Conservation (phyloP, 371 early-diverging fungal genomes). For the Mortierella sp. region DNA sequence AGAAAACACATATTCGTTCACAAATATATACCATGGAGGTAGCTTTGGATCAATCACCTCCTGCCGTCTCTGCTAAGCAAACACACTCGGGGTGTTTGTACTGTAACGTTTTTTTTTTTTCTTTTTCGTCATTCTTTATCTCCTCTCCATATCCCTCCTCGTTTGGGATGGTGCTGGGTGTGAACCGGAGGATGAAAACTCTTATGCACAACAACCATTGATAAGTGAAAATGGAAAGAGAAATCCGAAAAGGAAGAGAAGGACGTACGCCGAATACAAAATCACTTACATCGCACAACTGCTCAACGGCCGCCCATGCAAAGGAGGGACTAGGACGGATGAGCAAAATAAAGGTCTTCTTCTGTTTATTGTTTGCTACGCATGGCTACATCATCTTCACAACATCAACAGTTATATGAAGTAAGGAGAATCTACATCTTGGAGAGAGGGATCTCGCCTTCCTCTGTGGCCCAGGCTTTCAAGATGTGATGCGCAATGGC, state of each 20-base stretch:
- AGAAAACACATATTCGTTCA: no score
- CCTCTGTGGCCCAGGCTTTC: conserved; percentile 67
- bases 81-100: no score
- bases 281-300: not conserved
- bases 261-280: not conserved
- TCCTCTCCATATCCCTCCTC: not conserved
- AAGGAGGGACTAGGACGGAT: not conserved
- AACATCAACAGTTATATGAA: no score
- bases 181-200: conserved; percentile 2
- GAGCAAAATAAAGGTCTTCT: not conserved
- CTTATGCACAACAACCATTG: not conserved
- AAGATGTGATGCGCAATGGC: conserved; percentile 69
- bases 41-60: not conserved
- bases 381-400: not conserved
- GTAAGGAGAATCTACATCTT: conserved; percentile 29
- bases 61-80: not conserved
- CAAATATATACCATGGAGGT: not conserved
- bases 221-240: not conserved
- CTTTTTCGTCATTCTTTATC: not conserved
- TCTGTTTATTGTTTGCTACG: not conserved
- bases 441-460: conserved; percentile 49
- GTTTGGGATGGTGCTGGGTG: not conserved
- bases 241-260: not conserved
- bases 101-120: no score
- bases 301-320: not conserved